Evolutionary conservation across 345 rosid species (phyloP), one percentile per base, ranked within the genome.

Genomic region (Aurinia saxatilis): DNA sequence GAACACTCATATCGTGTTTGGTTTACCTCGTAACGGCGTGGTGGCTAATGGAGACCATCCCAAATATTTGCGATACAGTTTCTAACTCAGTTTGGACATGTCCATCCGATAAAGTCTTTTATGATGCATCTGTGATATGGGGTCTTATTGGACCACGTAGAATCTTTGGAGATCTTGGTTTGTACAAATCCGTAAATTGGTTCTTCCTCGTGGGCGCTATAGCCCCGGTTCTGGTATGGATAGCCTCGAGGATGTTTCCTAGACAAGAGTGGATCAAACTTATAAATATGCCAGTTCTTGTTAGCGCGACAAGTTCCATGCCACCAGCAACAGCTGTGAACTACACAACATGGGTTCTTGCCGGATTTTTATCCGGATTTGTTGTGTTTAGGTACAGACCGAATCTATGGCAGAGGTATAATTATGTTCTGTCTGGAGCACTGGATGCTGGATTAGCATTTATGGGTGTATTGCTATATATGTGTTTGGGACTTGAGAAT

Each of bases 311-410:
- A 9, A 87, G 95, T 33, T 71, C 41, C 36, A 93, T 93, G 99
- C 99, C 97, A 5, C 97, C 99, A 0, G 99, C 99, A 0, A 90
- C 99, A n/a, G 99, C 97, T 0, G 99, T 93, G 17, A 93, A 90
- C 80, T 93, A 84, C 80, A 90, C 97, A 12, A 85, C 92, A 0
- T 90, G 99, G 99, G 70, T 90, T 42, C 52, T 85, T 18, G 77
- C 73, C 0, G 99, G 97, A 5, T 93, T 93, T 53, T 60, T 93
- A 10, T 93, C 99, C 0, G 97, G 99, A 8, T 93, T 80, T 39
- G 92, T 93, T 36, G 79, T 78, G 55, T 93, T 80, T 48, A 73
- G 99, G 63, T 90, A 84, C 62, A 68, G 75, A 48, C 96, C 97
- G 2, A 84, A 81, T 13, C 51, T 85, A 61, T 93, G 99, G 99